Evolutionary conservation across 2,329 filamentous ascomycete genomes (phyloP).

Genomic region (Talaromyces sp.): DNA sequence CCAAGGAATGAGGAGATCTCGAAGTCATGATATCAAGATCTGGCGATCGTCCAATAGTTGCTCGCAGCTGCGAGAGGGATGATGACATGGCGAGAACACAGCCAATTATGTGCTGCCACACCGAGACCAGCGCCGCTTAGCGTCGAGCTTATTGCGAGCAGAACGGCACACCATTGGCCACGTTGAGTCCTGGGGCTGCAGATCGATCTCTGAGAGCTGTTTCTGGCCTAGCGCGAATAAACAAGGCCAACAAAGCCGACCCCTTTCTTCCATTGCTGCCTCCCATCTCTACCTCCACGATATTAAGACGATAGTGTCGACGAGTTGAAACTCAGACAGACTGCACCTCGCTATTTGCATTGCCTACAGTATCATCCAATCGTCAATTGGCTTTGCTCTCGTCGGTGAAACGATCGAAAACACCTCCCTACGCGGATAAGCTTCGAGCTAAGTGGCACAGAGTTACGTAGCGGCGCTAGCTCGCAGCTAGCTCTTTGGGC

Average conservation of each 20-base stretch:
- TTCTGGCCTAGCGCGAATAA: neutral
- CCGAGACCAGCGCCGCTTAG: neutral
- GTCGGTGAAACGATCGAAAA: neutral
- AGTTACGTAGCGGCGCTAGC: neutral
- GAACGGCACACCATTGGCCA: neutral
- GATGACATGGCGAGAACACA: neutral
- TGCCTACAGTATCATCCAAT: neutral
- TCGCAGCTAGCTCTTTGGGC: neutral
- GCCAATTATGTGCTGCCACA: slow-evolving; percentile 9
- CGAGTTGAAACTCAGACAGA: neutral
- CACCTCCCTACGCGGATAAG: neutral
- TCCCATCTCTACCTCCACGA: too few species aligned
- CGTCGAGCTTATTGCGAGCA: neutral
- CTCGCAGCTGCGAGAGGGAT: too few species aligned
- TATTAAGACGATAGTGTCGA: neutral
- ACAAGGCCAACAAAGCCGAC: neutral
- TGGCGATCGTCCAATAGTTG: neutral
- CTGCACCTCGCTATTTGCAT: neutral
- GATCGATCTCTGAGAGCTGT: neutral
- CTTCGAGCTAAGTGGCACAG: neutral
- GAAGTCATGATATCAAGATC: slow-evolving; percentile 13
- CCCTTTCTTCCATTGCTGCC: neutral
- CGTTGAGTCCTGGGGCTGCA: neutral
- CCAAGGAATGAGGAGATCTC: too few species aligned
- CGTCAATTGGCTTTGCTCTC: neutral